Percentiles rank a stretch among this genome's conserved stretches.
phyloP scores from a whole-genome alignment of 352 stramenopile genomes.

The Globisporangium lucens region DNA sequence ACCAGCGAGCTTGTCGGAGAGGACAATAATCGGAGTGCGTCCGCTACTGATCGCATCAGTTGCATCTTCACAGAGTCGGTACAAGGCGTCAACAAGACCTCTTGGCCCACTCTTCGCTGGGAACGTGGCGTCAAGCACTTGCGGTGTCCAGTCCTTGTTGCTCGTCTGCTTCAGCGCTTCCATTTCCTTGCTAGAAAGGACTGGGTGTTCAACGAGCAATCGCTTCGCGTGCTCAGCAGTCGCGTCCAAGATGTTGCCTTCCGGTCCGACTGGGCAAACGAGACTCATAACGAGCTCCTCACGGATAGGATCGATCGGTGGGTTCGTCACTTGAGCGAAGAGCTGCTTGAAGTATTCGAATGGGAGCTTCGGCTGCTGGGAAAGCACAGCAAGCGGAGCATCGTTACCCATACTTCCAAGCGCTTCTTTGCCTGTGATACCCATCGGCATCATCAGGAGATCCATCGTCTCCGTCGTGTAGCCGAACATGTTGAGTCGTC shows the following conservation, averaged over 20 bases:
- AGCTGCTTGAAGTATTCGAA: slow-evolving; percentile 99
- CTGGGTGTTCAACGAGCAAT: slow-evolving; percentile 93
- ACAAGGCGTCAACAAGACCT: slow-evolving; percentile 82
- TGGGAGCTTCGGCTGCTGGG: slow-evolving; percentile 89
- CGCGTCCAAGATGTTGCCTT: slow-evolving; percentile 92
- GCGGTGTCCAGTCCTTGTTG: slow-evolving; percentile 52
- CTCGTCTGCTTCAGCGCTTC: slow-evolving; percentile 84
- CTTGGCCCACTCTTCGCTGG: slow-evolving; percentile 49
- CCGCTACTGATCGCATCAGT: slow-evolving; percentile 88
- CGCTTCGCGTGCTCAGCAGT: slow-evolving; percentile 61
- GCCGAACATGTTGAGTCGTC: slow-evolving; percentile 94
- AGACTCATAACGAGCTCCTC: slow-evolving; percentile 98
- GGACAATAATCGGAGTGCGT: slow-evolving; percentile 76
- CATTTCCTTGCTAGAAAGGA: slow-evolving; percentile 94
- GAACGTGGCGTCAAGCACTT: slow-evolving; percentile 67
- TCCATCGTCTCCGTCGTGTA: slow-evolving; percentile 95
- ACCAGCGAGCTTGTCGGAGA: slow-evolving; percentile 92
- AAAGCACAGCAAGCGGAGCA: slow-evolving; percentile 92
- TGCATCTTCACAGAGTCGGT: slow-evolving; percentile 92
- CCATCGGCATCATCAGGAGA: slow-evolving; percentile 95
- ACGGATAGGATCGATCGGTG: slow-evolving; percentile 96
- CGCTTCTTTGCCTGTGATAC: slow-evolving; percentile 91
- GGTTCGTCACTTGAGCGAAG: slow-evolving; percentile 95
- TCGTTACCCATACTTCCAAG: slow-evolving; percentile 97
- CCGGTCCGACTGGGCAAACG: slow-evolving; percentile 94